Percentiles rank a stretch among this genome's conserved stretches.
Conservation (phyloP, 768 basidiomycete genomes). For the Leccinellum luteum region DNA sequence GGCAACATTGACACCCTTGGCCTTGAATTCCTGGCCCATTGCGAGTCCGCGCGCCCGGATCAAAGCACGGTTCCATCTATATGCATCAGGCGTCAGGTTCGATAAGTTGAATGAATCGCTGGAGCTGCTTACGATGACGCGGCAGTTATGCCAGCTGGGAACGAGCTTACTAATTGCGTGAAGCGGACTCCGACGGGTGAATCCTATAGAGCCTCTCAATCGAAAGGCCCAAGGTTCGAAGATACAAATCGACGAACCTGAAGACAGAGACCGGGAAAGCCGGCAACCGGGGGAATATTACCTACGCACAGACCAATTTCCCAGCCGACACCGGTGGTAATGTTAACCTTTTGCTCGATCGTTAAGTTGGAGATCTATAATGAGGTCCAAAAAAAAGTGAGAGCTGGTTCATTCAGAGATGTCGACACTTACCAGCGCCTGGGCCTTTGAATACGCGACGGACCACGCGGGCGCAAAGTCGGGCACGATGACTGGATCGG, state of each 20-base stretch:
- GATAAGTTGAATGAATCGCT: not conserved
- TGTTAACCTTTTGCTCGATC: slow-evolving; percentile 61
- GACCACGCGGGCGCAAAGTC: slow-evolving; percentile 56
- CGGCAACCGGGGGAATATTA: slow-evolving; percentile 53
- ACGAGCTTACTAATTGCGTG: slow-evolving; percentile 70
- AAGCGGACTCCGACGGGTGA: slow-evolving; percentile 77
- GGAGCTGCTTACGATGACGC: slow-evolving; percentile 65
- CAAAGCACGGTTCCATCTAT: slow-evolving; percentile 71
- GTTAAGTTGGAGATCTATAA: slow-evolving; percentile 46
- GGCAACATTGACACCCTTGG: slow-evolving; percentile 81
- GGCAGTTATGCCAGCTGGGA: slow-evolving; percentile 81
- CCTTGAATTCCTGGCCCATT: slow-evolving; percentile 80
- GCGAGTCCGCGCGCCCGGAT: slow-evolving; percentile 73
- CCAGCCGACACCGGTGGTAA: slow-evolving; percentile 58
- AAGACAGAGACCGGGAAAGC: slow-evolving; percentile 70
- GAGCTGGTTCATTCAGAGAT: not conserved
- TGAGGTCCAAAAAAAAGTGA: no score
- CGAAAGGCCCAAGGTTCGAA: not conserved
- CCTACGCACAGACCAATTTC: slow-evolving; percentile 64
- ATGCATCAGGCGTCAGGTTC: not conserved
- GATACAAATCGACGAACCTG: slow-evolving; percentile 40
- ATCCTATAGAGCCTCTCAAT: slow-evolving; percentile 39
- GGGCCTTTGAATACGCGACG: slow-evolving; percentile 56
- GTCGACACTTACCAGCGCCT: slow-evolving; percentile 42
- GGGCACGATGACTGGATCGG: slow-evolving; percentile 37